Conservation (phyloP, 2,329 filamentous ascomycete species). For the Penicillium sp. region DNA sequence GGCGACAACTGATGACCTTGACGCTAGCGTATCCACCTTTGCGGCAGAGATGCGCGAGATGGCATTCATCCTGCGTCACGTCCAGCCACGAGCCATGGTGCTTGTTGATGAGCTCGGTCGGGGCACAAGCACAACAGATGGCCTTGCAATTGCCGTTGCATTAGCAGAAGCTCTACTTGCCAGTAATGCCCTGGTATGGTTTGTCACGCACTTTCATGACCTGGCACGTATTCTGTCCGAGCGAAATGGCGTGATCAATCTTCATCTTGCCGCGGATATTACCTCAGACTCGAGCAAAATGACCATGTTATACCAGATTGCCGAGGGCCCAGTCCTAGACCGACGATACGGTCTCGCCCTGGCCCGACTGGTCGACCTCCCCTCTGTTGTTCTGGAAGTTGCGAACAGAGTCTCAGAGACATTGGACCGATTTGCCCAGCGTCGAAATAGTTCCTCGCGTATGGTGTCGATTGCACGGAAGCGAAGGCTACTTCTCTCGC, state of each 20-base stretch:
- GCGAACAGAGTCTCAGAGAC: conserved; percentile 63
- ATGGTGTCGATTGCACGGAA: conserved; percentile 57
- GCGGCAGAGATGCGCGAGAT: conserved; percentile 94
- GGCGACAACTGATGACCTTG: conserved; percentile 79
- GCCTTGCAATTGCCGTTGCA: conserved; percentile 80
- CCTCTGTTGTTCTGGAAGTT: conserved; percentile 59
- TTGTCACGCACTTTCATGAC: conserved; percentile 87
- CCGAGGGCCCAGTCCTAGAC: conserved; percentile 64
- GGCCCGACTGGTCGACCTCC: conserved; percentile 69
- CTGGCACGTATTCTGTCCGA: conserved; percentile 70
- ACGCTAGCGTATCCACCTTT: conserved; percentile 89
- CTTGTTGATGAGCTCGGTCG: conserved; percentile 91
- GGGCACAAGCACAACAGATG: conserved; percentile 83
- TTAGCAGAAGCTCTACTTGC: conserved; percentile 84
- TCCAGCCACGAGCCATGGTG: conserved; percentile 68
- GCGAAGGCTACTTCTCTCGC: conserved; percentile 65
- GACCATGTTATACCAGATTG: conserved; percentile 82
- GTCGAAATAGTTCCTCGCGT: conserved; percentile 55
- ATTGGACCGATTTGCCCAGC: conserved; percentile 55
- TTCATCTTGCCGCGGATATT: conserved; percentile 72
- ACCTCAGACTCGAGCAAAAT: conserved; percentile 56
- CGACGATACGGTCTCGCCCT: conserved; percentile 79
- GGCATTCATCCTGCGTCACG: conserved; percentile 82
- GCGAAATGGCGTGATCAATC: conserved; percentile 70
- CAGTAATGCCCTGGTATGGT: conserved; percentile 76